These are phyloP conservation scores for Leishmania tarentolae DNA, from an alignment of 208 protist species.

Conservation along the genomic window DNA sequence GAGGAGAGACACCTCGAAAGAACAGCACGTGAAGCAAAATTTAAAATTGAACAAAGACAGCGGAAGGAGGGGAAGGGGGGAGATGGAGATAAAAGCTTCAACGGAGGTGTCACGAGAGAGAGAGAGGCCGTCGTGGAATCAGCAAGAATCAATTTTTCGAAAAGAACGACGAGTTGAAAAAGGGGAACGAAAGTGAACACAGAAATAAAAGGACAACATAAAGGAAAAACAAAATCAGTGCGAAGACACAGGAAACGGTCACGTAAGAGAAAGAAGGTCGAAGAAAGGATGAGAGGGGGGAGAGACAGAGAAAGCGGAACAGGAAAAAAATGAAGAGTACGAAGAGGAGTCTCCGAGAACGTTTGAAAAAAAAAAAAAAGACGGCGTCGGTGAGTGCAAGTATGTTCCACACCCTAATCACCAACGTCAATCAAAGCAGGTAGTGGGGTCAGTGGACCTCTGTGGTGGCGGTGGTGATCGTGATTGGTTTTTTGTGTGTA, in stretches of 20 bases:
- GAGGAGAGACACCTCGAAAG: not conserved
- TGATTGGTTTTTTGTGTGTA: not conserved
- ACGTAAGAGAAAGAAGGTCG: not conserved
- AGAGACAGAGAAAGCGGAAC: too few species aligned
- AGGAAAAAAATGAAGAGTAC: not conserved
- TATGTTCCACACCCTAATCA: not conserved
- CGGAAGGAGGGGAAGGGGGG: slow-evolving; percentile 5
- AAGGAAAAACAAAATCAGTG: not conserved
- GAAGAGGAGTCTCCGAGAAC: not conserved
- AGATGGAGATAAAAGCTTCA: slow-evolving; percentile 3
- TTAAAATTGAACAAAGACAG: not conserved
- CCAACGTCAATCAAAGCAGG: not conserved
- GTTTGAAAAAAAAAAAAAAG: not conserved
- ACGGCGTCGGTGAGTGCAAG: not conserved
- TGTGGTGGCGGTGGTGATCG: too few species aligned
- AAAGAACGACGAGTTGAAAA: not conserved
- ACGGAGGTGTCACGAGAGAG: not conserved
- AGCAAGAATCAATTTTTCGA: not conserved
- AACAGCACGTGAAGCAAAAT: not conserved
- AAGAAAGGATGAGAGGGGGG: not conserved
- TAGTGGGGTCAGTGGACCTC: too few species aligned
- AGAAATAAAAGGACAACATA: not conserved
- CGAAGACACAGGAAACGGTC: not conserved
- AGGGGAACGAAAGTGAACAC: not conserved
- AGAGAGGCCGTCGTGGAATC: not conserved